Evolutionary conservation across 225 moss, liverwort and hornwort genomes (phyloP), one percentile per base, ranked within the genome.

Genomic region (Physcomitrium patens): DNA sequence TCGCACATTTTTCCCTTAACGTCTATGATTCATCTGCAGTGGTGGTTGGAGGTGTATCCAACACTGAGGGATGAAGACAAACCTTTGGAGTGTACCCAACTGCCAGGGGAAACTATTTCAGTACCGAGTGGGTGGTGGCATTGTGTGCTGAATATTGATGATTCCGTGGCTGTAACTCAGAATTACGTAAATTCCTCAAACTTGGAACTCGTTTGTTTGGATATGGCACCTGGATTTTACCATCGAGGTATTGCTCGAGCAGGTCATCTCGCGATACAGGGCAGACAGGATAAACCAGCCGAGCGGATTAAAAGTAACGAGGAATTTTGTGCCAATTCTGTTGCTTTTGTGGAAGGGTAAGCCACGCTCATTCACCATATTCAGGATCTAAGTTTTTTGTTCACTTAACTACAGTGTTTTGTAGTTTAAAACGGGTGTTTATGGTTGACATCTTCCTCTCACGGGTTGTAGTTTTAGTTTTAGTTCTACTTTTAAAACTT

Each of bases 111-210:
- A 70, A 99, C 99, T 37, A 99, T 99, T 71, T 91, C 88, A 76
- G 99, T 99, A 23, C 99, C 99, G 51, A 95, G 99, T 81, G 99
- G 99, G 58, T 99, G 99, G 99, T 99, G 99, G 99, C 99, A 99
- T 80, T 95, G 93, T 82, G 95, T 99, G 73, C 93, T 99, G 45
- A 99, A 99, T 77, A 91, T 99, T 71, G 91, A 91, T 63, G 85
- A 91, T 65, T 95, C 99, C 69, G 73, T 95, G 42, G 99, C 99
- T 10, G 91, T 99, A 13, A 99, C 99, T 49, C 99, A 99, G 75
- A 99, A 99, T 80, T 95, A 90, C 77, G 95, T 99, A 60, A 99
- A 99, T 69, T 77, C 78, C 37, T 87, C 85, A 68, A 99, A 99
- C 63, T 83, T 99, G 76, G 99, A 99, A 85, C 81, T 95, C 27